Conservation (phyloP, 345 rosid genomes). For the Kandelia obovata region DNA sequence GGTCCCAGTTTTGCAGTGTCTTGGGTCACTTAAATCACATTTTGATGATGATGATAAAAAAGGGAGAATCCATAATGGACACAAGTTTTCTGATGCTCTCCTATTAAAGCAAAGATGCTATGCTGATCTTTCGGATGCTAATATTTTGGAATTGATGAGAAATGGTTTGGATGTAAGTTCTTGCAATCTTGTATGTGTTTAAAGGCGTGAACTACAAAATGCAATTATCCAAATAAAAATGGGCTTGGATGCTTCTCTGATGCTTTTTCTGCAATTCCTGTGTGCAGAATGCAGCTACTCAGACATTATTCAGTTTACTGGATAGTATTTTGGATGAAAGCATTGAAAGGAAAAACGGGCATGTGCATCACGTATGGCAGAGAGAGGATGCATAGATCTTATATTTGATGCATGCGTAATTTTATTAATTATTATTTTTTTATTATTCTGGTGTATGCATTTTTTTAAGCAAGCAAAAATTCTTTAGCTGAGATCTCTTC, state of each 20-base stretch:
- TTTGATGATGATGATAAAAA: conserved; percentile 22
- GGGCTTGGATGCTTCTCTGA: conserved; percentile 18
- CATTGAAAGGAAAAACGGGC: conserved; percentile 61
- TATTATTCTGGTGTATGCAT: not conserved
- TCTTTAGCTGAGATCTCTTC: not conserved
- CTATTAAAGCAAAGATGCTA: conserved; percentile 42
- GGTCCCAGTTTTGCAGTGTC: conserved; percentile 66
- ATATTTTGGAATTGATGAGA: conserved; percentile 52
- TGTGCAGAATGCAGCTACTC: conserved; percentile 68
- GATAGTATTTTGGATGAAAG: conserved; percentile 67
- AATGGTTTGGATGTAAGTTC: conserved; percentile 62
- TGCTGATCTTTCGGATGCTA: conserved; percentile 56
- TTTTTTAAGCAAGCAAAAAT: not conserved
- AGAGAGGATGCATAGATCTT: conserved; percentile 21
- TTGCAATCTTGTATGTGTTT: conserved; percentile 10
- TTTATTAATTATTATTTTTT: conserved; percentile 3
- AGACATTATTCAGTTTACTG: conserved; percentile 57
- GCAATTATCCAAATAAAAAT: not conserved
- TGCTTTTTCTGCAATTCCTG: conserved; percentile 17
- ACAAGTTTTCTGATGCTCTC: conserved; percentile 35
- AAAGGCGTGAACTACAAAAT: not conserved
- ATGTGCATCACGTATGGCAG: conserved; percentile 61
- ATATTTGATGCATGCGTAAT: conserved; percentile 10
- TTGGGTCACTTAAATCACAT: conserved; percentile 54
- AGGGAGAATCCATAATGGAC: conserved; percentile 17